Percentiles rank a stretch among this genome's conserved stretches.
These are phyloP conservation scores for Volvariella surrecta DNA, from an alignment of 1,284 basidiomycete species.

Conservation along the genomic window DNA sequence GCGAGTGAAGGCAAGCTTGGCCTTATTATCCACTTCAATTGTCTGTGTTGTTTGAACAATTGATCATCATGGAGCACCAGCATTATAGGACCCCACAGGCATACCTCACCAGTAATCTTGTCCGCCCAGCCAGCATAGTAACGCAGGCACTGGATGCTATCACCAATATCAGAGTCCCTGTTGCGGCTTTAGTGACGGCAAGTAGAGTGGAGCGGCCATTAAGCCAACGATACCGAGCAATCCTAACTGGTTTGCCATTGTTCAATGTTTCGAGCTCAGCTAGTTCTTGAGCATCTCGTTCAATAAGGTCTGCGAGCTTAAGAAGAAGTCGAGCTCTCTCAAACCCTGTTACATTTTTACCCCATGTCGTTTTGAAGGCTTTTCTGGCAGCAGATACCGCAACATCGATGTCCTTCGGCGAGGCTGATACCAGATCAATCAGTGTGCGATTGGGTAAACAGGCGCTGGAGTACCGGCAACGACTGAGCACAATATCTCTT, in stretches of 20 bases:
- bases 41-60: conserved; percentile 31
- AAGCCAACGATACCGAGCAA: conserved; percentile 38
- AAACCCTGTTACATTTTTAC: conserved; percentile 76
- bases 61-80: not conserved
- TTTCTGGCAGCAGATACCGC: conserved; percentile 80
- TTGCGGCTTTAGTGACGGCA: conserved; percentile 5
- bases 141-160: conserved; percentile 72
- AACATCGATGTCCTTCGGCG: conserved; percentile 69
- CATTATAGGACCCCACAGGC: no score
- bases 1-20: conserved; percentile 78
- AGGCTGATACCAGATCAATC: conserved; percentile 35
- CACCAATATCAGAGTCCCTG: conserved; percentile 81
- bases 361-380: conserved; percentile 87
- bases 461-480: conserved; percentile 44
- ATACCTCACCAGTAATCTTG: conserved; percentile 61
- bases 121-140: conserved; percentile 75
- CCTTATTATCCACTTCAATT: conserved; percentile 74
- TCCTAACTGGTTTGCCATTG: conserved; percentile 78
- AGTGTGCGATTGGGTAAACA: conserved; percentile 6
- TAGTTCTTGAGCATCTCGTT: conserved; percentile 71
- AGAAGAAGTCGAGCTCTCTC: conserved; percentile 75
- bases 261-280: conserved; percentile 77
- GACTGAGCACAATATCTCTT: conserved; percentile 59
- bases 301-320: conserved; percentile 89
- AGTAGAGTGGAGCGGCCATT: not conserved